These are phyloP conservation scores for Terfezia boudieri DNA, from an alignment of 495 filamentous ascomycete genomes.

Conservation along the genomic window DNA sequence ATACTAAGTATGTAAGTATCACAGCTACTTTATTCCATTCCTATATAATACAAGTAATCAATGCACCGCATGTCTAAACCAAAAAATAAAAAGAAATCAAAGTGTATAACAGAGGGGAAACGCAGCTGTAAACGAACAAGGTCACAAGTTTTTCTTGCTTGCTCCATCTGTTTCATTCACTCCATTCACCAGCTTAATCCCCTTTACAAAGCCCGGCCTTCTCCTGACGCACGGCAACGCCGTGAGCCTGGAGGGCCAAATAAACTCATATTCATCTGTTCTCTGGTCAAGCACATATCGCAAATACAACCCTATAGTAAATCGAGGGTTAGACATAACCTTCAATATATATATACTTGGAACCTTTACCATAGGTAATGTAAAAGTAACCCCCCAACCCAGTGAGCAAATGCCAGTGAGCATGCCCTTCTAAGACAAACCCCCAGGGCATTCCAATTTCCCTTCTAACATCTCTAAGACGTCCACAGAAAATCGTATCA, in stretches of 20 bases:
- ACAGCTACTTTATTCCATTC: too few relatives aligned
- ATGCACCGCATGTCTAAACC: too few relatives aligned
- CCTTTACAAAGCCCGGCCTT: conserved; percentile 1
- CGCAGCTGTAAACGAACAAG: too few relatives aligned
- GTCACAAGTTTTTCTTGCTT: neutral
- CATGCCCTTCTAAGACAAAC: conserved; percentile 73
- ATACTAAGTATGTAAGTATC: too few relatives aligned
- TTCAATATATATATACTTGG: neutral
- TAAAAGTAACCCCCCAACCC: conserved; percentile 52
- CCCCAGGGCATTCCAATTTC: conserved; percentile 73
- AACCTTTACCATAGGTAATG: conserved; percentile 31
- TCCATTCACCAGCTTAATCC: too few relatives aligned
- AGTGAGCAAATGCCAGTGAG: conserved; percentile 67
- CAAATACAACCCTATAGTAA: conserved; percentile 43
- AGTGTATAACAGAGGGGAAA: too few relatives aligned
- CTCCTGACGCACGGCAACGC: conserved; percentile 39
- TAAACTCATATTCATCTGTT: conserved; percentile 51
- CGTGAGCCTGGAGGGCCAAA: conserved; percentile 43
- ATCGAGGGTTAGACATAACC: conserved; percentile 21
- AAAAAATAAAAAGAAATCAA: too few relatives aligned
- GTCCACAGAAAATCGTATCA: conserved; percentile 60
- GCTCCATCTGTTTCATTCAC: neutral
- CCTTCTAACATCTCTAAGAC: conserved; percentile 47
- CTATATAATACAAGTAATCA: too few relatives aligned
- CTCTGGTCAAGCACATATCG: conserved; percentile 54